These are phyloP conservation scores for Penicillium sp. DNA, from an alignment of 2,329 filamentous ascomycete genomes.

Conservation along the genomic window DNA sequence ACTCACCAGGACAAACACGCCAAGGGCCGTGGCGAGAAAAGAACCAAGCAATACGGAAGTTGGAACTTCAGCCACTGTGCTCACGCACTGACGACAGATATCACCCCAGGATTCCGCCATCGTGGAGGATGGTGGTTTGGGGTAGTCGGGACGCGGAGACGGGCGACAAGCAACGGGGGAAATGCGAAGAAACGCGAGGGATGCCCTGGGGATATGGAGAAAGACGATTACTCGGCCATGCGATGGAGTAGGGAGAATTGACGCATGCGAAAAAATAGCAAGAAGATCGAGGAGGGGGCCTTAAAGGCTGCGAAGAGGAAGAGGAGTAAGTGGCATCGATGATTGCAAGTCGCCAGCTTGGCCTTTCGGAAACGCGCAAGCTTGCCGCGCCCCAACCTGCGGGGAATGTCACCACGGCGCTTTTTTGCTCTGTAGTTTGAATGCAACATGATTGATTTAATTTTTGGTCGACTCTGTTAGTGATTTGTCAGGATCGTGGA, in stretches of 20 bases:
- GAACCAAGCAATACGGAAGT: conserved; percentile 33
- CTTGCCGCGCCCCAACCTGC: conserved; percentile 14
- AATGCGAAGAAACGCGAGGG: conserved; percentile 8
- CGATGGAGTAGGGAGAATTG: conserved; percentile 2
- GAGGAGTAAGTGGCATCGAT: not conserved
- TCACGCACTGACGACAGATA: conserved; percentile 39
- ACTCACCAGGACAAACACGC: conserved; percentile 42
- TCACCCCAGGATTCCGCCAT: conserved; percentile 35
- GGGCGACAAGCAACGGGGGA: conserved; percentile 4
- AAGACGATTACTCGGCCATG: conserved; percentile 21
- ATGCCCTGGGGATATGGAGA: conserved; percentile 15
- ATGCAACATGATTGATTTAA: too few relatives aligned
- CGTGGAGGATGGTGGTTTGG: conserved; percentile 9
- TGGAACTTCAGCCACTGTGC: conserved; percentile 34
- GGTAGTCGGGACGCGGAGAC: conserved; percentile 1
- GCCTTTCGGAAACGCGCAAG: conserved; percentile 31
- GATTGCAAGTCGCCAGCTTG: conserved; percentile 28
- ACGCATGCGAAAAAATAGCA: not conserved
- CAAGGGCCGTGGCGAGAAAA: conserved; percentile 33
- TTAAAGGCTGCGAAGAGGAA: not conserved
- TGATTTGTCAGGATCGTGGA: too few relatives aligned
- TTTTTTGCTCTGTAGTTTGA: too few relatives aligned
- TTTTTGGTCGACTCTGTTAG: too few relatives aligned
- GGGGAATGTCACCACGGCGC: conserved; percentile 3
- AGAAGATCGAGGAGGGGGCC: not conserved